Percentiles rank a stretch among this genome's conserved stretches.
These are phyloP conservation scores for Multifurca ochricompacta DNA, from an alignment of 768 basidiomycete genomes.

Conservation along the genomic window DNA sequence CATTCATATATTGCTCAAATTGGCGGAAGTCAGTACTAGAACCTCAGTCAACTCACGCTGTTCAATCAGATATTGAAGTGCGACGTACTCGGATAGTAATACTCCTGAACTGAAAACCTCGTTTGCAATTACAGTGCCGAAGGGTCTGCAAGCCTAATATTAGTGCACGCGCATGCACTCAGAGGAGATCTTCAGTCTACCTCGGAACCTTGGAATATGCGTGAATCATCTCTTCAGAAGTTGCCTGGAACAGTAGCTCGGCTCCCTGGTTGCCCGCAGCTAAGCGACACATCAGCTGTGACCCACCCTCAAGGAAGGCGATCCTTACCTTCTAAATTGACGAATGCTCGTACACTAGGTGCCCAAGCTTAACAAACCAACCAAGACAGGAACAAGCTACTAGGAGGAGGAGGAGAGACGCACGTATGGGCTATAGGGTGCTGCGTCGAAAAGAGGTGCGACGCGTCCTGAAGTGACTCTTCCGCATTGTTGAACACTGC, in stretches of 20 bases:
- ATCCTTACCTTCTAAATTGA: conserved; percentile 78
- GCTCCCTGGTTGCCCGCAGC: conserved; percentile 84
- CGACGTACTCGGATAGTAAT: conserved; percentile 74
- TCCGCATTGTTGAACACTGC: conserved; percentile 93
- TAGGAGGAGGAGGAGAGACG: conserved; percentile 24
- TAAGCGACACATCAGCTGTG: conserved; percentile 23
- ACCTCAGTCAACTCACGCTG: conserved; percentile 5
- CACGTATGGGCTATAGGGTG: conserved; percentile 67
- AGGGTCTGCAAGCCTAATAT: conserved; percentile 46
- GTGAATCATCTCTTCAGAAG: conserved; percentile 88
- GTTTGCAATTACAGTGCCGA: conserved; percentile 82
- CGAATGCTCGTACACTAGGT: conserved; percentile 66
- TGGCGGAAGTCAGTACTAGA: conserved; percentile 90
- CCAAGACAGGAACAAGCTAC: neutral
- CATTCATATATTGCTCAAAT: conserved; percentile 82
- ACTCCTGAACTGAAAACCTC: conserved; percentile 92
- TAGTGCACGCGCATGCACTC: neutral
- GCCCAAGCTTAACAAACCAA: neutral
- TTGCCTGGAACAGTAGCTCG: conserved; percentile 92
- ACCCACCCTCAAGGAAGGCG: neutral
- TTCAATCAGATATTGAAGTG: neutral
- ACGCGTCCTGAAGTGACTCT: conserved; percentile 91
- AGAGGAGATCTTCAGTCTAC: conserved; percentile 29
- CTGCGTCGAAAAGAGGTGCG: conserved; percentile 89
- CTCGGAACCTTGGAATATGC: conserved; percentile 82